phyloP scores from a whole-genome alignment of 805 yeast species.

The Wickerhamomyces sydowiorum region DNA sequence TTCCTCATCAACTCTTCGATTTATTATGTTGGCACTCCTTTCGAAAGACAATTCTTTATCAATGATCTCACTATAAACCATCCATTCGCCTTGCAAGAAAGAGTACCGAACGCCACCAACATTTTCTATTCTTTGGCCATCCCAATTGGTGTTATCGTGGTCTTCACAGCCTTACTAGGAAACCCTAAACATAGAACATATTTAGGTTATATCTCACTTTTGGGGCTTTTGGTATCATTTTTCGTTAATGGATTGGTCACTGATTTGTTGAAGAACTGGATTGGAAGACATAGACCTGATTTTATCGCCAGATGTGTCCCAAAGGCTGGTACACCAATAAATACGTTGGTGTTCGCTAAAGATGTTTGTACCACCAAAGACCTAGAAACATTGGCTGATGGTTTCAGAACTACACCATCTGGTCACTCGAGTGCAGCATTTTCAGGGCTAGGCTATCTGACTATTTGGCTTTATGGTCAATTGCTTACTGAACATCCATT shows the following conservation, averaged over 20 bases:
- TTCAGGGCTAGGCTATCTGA: constrained; percentile 57
- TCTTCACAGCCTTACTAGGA: constrained; percentile 25
- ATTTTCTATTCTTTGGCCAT: constrained; percentile 46
- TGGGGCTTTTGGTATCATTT: constrained; percentile 62
- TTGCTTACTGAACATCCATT: constrained; percentile 39
- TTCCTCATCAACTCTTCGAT: constrained; percentile 27
- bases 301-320: constrained; percentile 84
- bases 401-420: constrained; percentile 77
- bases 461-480: constrained; percentile 69
- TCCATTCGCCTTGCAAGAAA: constrained; percentile 72
- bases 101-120: constrained; percentile 55
- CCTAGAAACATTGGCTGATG: constrained; percentile 45
- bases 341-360: constrained; percentile 49
- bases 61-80: constrained; percentile 75
- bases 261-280: constrained; percentile 71
- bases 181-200: constrained; percentile 50
- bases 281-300: constrained; percentile 92
- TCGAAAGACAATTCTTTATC: constrained; percentile 70
- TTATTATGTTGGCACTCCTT: constrained; percentile 43
- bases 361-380: constrained; percentile 61
- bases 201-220: constrained; percentile 53
- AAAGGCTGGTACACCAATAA: constrained; percentile 45
- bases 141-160: constrained; percentile 39
- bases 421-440: constrained; percentile 75
- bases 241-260: constrained; percentile 59